phyloP scores from a whole-genome alignment of 768 basidiomycete genomes.

The Pisolithus microcarpus region DNA sequence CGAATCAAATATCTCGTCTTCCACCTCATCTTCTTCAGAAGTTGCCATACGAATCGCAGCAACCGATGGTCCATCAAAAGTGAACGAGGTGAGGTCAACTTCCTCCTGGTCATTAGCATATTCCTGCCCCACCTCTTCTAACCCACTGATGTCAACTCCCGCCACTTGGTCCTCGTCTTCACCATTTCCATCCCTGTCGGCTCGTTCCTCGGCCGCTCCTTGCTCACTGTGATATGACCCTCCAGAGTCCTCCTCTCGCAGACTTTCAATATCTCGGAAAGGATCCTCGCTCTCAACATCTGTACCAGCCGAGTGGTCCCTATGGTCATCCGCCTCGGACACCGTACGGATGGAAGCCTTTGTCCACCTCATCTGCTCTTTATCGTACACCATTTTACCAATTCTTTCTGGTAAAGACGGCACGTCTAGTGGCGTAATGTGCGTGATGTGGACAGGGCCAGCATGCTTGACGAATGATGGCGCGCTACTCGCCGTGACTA shows the following conservation, averaged over 20 bases:
- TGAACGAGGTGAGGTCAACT: conserved; percentile 62
- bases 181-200: conserved; percentile 9
- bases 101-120: conserved; percentile 57
- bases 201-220: neutral
- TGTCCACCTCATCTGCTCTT: conserved; percentile 79
- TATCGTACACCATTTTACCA: conserved; percentile 86
- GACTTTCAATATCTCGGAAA: conserved; percentile 86
- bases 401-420: conserved; percentile 68
- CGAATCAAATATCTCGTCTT: conserved; percentile 38
- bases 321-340: conserved; percentile 23
- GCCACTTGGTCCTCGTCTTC: conserved; percentile 10
- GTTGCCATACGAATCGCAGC: conserved; percentile 48
- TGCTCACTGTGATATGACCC: conserved; percentile 12
- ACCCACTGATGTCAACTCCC: conserved; percentile 26
- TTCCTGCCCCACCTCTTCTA: conserved; percentile 42
- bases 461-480: conserved; percentile 82
- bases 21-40: conserved; percentile 20
- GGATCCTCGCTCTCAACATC: conserved; percentile 73
- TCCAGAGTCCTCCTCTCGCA: conserved; percentile 54
- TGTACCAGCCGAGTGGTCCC: conserved; percentile 25
- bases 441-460: conserved; percentile 71
- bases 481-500: conserved; percentile 61
- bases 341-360: conserved; percentile 42
- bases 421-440: conserved; percentile 76
- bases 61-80: conserved; percentile 55